These are phyloP conservation scores for Ceratobasidium sp. DNA, from an alignment of 1,284 basidiomycete genomes.

Conservation along the genomic window DNA sequence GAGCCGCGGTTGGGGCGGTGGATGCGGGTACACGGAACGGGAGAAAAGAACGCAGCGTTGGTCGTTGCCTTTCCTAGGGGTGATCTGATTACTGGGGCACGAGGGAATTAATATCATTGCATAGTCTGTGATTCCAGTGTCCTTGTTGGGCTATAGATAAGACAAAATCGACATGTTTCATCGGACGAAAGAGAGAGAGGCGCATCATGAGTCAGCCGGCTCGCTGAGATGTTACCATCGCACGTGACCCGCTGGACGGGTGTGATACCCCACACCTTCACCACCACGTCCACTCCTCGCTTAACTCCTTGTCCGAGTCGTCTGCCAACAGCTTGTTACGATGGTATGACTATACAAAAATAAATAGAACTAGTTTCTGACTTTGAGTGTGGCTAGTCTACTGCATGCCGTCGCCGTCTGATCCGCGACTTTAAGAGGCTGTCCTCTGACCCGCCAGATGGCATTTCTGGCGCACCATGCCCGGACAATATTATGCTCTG, in stretches of 20 bases:
- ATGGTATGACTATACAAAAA: constrained; percentile 5
- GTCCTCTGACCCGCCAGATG: constrained; percentile 93
- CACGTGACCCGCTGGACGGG: constrained; percentile 28
- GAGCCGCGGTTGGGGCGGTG: constrained; percentile 93
- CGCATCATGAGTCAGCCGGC: constrained; percentile 17
- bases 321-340: background rate
- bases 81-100: constrained; percentile 27
- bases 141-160: background rate
- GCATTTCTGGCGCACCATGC: constrained; percentile 96
- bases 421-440: constrained; percentile 97
- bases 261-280: constrained; percentile 45
- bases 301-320: background rate
- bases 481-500: constrained; percentile 99
- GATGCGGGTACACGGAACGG: constrained; percentile 77
- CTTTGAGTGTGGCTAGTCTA: constrained; percentile 70
- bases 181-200: background rate
- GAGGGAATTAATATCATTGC: constrained; percentile 2
- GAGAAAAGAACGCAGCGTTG: constrained; percentile 80
- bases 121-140: background rate
- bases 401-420: constrained; percentile 88
- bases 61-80: constrained; percentile 65
- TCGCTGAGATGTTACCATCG: background rate
- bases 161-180: background rate
- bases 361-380: background rate
- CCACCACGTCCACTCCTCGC: background rate